These are phyloP conservation scores for Begonia loranthoides DNA, from an alignment of 306 rosid species.

Conservation along the genomic window DNA sequence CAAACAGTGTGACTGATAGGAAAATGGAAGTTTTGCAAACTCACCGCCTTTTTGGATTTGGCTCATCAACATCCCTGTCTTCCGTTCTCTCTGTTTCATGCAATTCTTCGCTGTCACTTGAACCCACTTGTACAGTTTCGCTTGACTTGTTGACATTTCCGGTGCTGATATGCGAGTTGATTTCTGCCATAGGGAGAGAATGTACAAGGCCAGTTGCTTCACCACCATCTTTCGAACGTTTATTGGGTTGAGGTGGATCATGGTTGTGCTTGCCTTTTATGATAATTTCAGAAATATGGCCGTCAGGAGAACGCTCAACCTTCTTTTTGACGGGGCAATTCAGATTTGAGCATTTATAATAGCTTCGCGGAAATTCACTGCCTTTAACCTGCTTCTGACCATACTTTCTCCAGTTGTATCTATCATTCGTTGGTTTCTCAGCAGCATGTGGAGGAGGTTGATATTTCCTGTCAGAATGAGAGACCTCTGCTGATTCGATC, in stretches of 20 bases:
- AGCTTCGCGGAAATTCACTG: constrained; percentile 90
- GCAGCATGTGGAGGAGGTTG: constrained; percentile 23
- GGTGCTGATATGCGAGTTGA: constrained; percentile 35
- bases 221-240: constrained; percentile 53
- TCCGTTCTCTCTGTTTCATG: constrained; percentile 43
- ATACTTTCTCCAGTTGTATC: constrained; percentile 95
- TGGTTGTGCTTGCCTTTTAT: constrained; percentile 93
- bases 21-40: not conserved
- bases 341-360: constrained; percentile 78
- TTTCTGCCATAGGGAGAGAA: constrained; percentile 36
- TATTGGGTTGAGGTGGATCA: constrained; percentile 59
- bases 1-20: not conserved
- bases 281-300: constrained; percentile 86
- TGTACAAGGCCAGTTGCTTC: constrained; percentile 38
- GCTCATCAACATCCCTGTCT: constrained; percentile 46
- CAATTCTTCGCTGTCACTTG: constrained; percentile 59
- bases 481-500: constrained; percentile 30
- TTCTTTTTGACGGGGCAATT: constrained; percentile 92
- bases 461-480: constrained; percentile 46
- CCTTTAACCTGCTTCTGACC: constrained; percentile 99
- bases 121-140: constrained; percentile 34
- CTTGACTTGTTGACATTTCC: constrained; percentile 31
- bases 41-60: constrained; percentile 58
- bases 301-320: constrained; percentile 78
- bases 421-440: constrained; percentile 74